Evolutionary conservation across 306 rosid species (phyloP).

Genomic region (Castanospermum australe): DNA sequence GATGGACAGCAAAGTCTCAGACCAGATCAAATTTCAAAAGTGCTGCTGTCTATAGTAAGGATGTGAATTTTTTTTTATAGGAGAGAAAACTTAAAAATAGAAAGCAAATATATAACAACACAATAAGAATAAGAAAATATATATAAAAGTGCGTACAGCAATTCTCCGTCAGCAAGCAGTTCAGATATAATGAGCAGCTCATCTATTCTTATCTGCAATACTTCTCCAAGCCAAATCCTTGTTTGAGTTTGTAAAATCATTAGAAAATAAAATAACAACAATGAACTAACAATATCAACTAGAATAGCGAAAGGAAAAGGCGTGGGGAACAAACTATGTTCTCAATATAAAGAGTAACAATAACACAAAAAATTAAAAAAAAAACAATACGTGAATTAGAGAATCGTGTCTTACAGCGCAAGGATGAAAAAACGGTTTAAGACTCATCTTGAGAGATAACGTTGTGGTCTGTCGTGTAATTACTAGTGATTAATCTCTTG

Average conservation of each 20-base stretch:
- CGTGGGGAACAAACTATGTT: not conserved
- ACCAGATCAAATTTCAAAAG: not conserved
- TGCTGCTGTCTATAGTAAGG: not conserved
- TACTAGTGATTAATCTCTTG: not conserved
- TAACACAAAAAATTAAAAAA: not conserved
- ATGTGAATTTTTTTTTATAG: not conserved
- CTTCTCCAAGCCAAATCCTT: slow-evolving; percentile 60
- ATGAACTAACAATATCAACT: not conserved
- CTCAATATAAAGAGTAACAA: not conserved
- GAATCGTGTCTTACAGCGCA: not conserved
- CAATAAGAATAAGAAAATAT: not conserved
- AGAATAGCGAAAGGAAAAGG: not conserved
- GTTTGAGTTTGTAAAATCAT: slow-evolving; percentile 54
- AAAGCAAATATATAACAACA: not conserved
- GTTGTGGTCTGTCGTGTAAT: too few relatives aligned
- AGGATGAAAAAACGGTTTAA: not conserved
- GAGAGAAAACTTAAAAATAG: not conserved
- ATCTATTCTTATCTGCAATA: slow-evolving; percentile 49
- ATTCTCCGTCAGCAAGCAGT: slow-evolving; percentile 57
- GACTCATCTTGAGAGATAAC: not conserved
- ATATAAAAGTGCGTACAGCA: slow-evolving; percentile 38
- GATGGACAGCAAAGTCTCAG: not conserved
- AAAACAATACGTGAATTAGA: not conserved
- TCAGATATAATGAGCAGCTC: slow-evolving; percentile 41
- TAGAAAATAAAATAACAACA: not conserved